Evolutionary conservation across 176 grass and related monocot genomes (phyloP), one percentile per base, ranked within the genome.

Genomic region (Avena sativa): DNA sequence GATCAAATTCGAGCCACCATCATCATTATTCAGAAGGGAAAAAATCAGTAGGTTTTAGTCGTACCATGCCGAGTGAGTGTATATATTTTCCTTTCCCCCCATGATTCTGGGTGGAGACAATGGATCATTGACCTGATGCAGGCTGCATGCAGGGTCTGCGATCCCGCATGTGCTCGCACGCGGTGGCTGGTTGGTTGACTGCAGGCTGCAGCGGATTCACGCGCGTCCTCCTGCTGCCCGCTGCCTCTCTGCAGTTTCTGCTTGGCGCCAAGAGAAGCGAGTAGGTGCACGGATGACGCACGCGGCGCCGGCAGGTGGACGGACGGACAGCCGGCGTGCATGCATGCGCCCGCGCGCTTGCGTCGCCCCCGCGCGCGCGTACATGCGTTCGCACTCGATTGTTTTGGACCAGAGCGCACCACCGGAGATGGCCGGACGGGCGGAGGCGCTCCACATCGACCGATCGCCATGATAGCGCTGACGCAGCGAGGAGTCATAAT

Each of bases 391-490:
- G 62, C 86, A 60, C 59, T 83, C 38, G 73, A 70, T 63, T 40
- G 17, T 17, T 34, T 55, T 21, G 71, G 62, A 78, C 43, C 71
- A 81, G 47, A 47, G 10, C 25, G 60, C 44, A 13, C 6, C 28
- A 28, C 5, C 15, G 62, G 26, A n/a, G 46, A 50, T 52, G 80
- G 13, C 71, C 40, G 46, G 59, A 63, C 32, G 43, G 57, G 44
- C 9, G 47, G 79, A 32, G 15, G 17, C 10, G 11, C 63, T 78
- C 74, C 59, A 84, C 81, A 55, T 69, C 40, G 4, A 13, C 15
- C n/a, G 80, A 48, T 51, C 47, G 81, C 44, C 81, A 63, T 89
- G 81, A 77, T 83, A 82, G 25, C 32, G 30, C 2, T 40, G 26
- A 51, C 73, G n/a, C 68, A 25, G 38, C 9, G 32, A 12, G 36